Percentiles rank a stretch among this genome's conserved stretches.
phyloP scores from a whole-genome alignment of 2,329 filamentous ascomycete species.

The Botrytis paeoniae region DNA sequence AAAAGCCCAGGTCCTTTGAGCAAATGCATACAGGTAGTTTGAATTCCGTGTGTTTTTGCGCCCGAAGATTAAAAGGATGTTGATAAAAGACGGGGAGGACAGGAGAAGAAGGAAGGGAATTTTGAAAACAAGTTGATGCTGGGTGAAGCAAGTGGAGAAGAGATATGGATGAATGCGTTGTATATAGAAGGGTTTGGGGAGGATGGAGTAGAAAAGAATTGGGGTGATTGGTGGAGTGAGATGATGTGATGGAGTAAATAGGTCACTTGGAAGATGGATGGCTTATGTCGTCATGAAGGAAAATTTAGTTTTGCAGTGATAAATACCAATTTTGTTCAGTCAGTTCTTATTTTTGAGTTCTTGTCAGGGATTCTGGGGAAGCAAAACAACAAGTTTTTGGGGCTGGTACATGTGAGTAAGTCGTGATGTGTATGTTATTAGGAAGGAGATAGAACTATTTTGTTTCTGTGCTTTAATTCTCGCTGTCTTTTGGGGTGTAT shows the following conservation, averaged over 20 bases:
- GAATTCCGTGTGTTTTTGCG: conserved; percentile 14
- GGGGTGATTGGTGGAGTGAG: neutral
- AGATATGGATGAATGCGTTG: neutral
- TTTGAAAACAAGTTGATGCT: neutral
- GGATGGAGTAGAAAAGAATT: neutral
- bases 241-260: neutral
- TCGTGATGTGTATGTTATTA: neutral
- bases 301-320: neutral
- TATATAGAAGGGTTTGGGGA: neutral
- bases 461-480: neutral
- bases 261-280: neutral
- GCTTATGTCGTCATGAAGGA: neutral
- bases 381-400: neutral
- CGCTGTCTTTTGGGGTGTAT: too few relatives aligned
- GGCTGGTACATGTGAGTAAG: neutral
- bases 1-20: neutral
- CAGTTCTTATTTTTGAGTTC: neutral
- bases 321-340: neutral
- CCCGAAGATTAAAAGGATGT: conserved; percentile 6
- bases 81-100: neutral
- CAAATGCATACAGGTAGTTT: conserved; percentile 18
- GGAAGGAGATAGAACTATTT: neutral
- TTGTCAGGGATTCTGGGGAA: neutral
- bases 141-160: neutral
- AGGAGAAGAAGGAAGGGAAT: neutral